Percentiles rank a stretch among this genome's conserved stretches.
Conservation (phyloP, 805 yeast genomes). For the Kluyveromyces lactis region DNA sequence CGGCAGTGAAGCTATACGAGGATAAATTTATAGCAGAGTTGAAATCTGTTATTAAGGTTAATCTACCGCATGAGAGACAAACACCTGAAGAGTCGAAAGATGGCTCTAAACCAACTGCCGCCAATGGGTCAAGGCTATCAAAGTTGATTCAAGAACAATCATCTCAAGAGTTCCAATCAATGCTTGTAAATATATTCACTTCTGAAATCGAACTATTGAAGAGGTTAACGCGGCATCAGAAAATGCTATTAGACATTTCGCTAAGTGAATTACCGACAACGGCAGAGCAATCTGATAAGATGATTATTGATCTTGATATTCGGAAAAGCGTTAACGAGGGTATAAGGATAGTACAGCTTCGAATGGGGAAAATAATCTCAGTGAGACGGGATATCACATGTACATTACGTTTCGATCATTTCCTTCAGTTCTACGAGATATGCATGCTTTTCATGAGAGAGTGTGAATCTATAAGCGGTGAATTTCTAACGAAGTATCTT, state of each 20-base stretch:
- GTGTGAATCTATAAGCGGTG: conserved; percentile 77
- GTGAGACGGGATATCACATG: conserved; percentile 71
- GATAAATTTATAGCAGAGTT: conserved; percentile 63
- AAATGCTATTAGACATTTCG: conserved; percentile 64
- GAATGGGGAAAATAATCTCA: conserved; percentile 69
- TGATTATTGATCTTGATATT: conserved; percentile 56
- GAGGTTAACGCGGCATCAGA: conserved; percentile 71
- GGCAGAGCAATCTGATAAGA: conserved; percentile 26
- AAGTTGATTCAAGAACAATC: conserved; percentile 53
- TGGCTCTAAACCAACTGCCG: conserved; percentile 18
- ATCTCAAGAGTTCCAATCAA: conserved; percentile 64
- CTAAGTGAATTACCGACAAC: conserved; percentile 34
- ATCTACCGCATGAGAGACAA: conserved; percentile 39
- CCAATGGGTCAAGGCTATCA: conserved; percentile 35
- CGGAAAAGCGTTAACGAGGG: conserved; percentile 56
- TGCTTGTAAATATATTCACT: conserved; percentile 54
- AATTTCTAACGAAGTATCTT: conserved; percentile 46
- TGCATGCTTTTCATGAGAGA: conserved; percentile 67
- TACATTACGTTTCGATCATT: conserved; percentile 46
- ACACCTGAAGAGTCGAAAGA: conserved; percentile 8
- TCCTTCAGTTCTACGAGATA: conserved; percentile 57
- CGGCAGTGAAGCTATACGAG: conserved; percentile 58
- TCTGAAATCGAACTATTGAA: conserved; percentile 64
- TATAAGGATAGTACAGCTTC: conserved; percentile 60
- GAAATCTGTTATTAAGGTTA: conserved; percentile 58